A percentile compares a stretch with the other conserved stretches of the same genome.
These are phyloP conservation scores for Leucosporidium creatinivorum DNA, from an alignment of 768 basidiomycete species.

Conservation along the genomic window DNA sequence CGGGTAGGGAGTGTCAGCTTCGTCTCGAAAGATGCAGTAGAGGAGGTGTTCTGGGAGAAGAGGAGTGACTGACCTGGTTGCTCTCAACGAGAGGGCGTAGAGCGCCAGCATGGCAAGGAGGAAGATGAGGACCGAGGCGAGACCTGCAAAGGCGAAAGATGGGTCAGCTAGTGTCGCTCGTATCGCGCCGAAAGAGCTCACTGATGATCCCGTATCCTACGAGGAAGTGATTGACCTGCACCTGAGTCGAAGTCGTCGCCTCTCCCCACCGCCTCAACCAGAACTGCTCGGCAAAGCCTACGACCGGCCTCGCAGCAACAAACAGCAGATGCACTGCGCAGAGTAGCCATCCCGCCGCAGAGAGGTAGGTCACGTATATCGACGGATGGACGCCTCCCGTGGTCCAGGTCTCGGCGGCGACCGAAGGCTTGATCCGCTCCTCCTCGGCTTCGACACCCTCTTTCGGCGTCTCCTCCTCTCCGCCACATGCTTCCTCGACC, in stretches of 20 bases:
- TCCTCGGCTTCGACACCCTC: not conserved
- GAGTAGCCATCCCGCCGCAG: constrained; percentile 4
- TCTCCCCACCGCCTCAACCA: constrained; percentile 26
- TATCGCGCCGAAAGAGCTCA: not conserved
- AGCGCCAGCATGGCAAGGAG: not conserved
- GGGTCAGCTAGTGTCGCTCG: not conserved
- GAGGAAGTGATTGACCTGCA: constrained; percentile 1
- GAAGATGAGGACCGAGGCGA: not conserved
- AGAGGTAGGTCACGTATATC: constrained; percentile 21
- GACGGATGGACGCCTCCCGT: constrained; percentile 12
- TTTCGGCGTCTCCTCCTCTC: not conserved
- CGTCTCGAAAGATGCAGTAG: no score
- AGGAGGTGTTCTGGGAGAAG: not conserved
- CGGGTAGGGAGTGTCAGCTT: not conserved
- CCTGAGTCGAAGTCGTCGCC: not conserved
- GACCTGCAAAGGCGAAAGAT: not conserved
- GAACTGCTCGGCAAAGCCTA: constrained; percentile 20
- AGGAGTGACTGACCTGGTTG: not conserved
- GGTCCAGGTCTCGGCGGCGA: constrained; percentile 10
- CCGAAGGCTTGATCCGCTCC: not conserved
- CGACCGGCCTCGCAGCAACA: constrained; percentile 9
- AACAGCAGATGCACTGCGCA: constrained; percentile 2
- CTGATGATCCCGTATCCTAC: constrained; percentile 3
- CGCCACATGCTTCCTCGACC: not conserved
- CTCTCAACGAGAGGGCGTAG: constrained; percentile 2